Evolutionary conservation across 78 protist species (phyloP).

Genomic region (Cavenderia fasciculata): DNA sequence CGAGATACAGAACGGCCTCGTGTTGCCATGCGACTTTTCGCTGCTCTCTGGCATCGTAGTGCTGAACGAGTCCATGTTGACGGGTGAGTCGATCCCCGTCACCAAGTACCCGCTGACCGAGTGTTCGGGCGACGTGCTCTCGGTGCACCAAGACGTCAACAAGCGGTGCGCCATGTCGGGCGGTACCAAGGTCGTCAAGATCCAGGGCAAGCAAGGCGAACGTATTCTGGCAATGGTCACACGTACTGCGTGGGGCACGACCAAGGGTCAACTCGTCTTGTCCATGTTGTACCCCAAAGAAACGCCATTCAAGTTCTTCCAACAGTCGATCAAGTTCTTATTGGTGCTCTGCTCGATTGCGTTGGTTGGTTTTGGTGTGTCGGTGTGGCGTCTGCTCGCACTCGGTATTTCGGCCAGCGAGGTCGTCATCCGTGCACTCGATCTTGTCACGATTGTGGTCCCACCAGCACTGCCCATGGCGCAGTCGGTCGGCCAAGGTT

Average conservation of each 20-base stretch:
- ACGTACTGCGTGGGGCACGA: not conserved
- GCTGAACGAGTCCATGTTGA: conserved; percentile 97
- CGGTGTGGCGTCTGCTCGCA: conserved; percentile 19
- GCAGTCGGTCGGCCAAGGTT: conserved; percentile 87
- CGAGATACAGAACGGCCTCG: not conserved
- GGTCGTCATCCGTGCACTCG: conserved; percentile 76
- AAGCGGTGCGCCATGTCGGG: conserved; percentile 58
- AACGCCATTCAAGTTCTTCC: conserved; percentile 80
- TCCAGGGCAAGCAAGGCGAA: not conserved
- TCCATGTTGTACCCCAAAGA: conserved; percentile 88
- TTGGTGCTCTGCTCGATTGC: conserved; percentile 66
- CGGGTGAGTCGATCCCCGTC: conserved; percentile 97
- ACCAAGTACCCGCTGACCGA: conserved; percentile 62
- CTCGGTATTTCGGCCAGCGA: not conserved
- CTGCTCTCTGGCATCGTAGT: conserved; percentile 92
- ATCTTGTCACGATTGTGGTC: conserved; percentile 90
- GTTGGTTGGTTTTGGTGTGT: conserved; percentile 43
- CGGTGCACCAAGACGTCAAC: not conserved
- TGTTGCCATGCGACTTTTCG: conserved; percentile 92
- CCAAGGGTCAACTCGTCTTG: conserved; percentile 84
- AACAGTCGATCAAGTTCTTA: conserved; percentile 86
- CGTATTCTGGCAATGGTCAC: conserved; percentile 55
- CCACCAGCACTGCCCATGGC: conserved; percentile 95
- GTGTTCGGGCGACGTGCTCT: conserved; percentile 35
- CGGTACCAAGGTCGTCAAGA: conserved; percentile 38